Evolutionary conservation across 169 alveolate species (phyloP), one percentile per base, ranked within the genome.

Genomic region (Cryptosporidium sp.): DNA sequence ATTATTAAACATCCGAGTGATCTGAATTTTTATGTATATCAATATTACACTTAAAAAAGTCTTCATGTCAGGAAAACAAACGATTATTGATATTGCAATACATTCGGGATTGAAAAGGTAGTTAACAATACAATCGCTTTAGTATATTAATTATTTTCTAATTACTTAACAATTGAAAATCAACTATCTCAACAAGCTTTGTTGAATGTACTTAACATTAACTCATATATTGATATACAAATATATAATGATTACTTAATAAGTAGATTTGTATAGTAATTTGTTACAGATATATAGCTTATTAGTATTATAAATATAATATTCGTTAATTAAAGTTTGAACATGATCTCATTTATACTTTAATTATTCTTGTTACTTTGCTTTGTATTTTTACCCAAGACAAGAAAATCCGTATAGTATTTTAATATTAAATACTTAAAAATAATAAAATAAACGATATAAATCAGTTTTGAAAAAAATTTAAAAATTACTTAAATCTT

Each of bases 1-100:
- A 55, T 73, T 71, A 45, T n/a, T 73, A 52, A 41, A 73, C 70
- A 73, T 73, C 52, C 68, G 86, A 73, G 33, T 55, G 68, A 73
- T 73, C 86, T 73, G 86, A 33, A 21, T 65, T 33, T 55, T 55
- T 55, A 41, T 35, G 68, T 73, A 52, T 73, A 73, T 73, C 52
- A 73, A 73, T 73, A 43, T 52, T 71, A 45, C 37, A 69, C 39
- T 69, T 69, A 69, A 45, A 73, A 73, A 73, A 55, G 71, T 23
- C 86, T 73, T 73, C 86, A 73, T 73, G 55, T 73, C 86, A 73
- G 86, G 35, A 58, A 73, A 73, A 55, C 68, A 73, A 55, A 52
- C 71, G 70, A 33, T 73, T 73, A 73, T 58, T 73, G 70, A 31
- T 73, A 71, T 71, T 51, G 51, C 69, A 73, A 73, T 73, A 73